These are phyloP conservation scores for Apiosordaria backusii DNA, from an alignment of 495 filamentous ascomycete genomes.

Conservation along the genomic window DNA sequence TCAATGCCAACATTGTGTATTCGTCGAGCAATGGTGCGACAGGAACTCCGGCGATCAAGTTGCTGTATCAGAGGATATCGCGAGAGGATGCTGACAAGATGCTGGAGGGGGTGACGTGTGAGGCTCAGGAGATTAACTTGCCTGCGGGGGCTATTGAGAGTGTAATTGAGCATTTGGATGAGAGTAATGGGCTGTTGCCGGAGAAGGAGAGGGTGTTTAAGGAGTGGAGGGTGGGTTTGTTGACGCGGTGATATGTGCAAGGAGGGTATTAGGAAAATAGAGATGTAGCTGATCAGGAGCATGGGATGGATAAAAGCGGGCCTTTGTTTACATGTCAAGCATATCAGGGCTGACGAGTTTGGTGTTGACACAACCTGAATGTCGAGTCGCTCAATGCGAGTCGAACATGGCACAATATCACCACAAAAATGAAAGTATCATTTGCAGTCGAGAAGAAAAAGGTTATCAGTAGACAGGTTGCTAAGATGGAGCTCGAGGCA, in stretches of 20 bases:
- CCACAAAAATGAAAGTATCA: no score
- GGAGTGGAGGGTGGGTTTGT: constrained; percentile 64
- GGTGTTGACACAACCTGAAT: no score
- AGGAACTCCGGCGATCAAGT: constrained; percentile 56
- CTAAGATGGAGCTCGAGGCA: no score
- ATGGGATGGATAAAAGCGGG: no score
- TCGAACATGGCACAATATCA: no score
- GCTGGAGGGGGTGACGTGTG: constrained; percentile 51
- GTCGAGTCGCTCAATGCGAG: no score
- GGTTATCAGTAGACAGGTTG: no score
- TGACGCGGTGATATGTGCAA: constrained; percentile 43
- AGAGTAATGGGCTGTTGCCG: constrained; percentile 56
- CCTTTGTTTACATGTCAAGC: not conserved
- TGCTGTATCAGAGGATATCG: constrained; percentile 54
- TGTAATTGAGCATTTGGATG: constrained; percentile 41
- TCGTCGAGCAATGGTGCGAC: constrained; percentile 41
- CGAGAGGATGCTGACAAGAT: constrained; percentile 49
- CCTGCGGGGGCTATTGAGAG: constrained; percentile 47
- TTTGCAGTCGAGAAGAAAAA: no score
- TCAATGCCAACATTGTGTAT: constrained; percentile 66
- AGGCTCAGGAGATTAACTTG: constrained; percentile 63
- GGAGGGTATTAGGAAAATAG: not conserved
- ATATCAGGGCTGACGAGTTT: no score
- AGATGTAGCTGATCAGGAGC: no score
- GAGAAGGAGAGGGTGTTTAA: constrained; percentile 52